These are phyloP conservation scores for Mollisia scopiformis DNA, from an alignment of 2,329 filamentous ascomycete species.

Conservation along the genomic window DNA sequence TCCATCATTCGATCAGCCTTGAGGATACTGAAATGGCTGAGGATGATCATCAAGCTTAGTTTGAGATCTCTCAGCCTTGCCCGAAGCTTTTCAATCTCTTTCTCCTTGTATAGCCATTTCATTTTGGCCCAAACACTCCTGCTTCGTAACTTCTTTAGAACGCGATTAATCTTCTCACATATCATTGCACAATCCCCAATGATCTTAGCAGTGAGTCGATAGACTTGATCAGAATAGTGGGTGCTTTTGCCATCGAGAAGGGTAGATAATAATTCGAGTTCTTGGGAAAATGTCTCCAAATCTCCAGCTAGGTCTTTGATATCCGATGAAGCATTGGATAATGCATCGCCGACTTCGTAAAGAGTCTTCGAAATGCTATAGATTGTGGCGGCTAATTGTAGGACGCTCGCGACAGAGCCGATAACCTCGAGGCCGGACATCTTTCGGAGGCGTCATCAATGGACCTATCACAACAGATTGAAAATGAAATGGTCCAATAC, in stretches of 20 bases:
- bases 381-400: conserved; percentile 20
- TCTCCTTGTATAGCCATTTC: conserved; percentile 28
- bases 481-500: no score
- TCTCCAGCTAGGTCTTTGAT: conserved; percentile 25
- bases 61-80: conserved; percentile 25
- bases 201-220: conserved; percentile 23
- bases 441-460: no score
- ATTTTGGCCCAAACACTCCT: conserved; percentile 17
- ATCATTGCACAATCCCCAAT: conserved; percentile 26
- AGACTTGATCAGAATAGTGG: conserved; percentile 19
- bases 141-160: conserved; percentile 17
- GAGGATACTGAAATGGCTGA: conserved; percentile 16
- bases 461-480: no score
- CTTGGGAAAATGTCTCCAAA: conserved; percentile 21
- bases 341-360: conserved; percentile 19
- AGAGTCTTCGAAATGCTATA: conserved; percentile 23
- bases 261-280: conserved; percentile 13
- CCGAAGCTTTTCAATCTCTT: conserved; percentile 22
- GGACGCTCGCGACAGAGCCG: conserved; percentile 19
- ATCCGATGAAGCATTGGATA: conserved; percentile 24
- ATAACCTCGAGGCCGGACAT: conserved; percentile 22
- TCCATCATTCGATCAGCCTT: conserved; percentile 24
- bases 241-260: conserved; percentile 17
- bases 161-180: conserved; percentile 22
- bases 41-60: conserved; percentile 19